Base-by-base conservation (phyloP, 2,329 filamentous ascomycete genomes). In the Eurotiales sp. region DNA sequence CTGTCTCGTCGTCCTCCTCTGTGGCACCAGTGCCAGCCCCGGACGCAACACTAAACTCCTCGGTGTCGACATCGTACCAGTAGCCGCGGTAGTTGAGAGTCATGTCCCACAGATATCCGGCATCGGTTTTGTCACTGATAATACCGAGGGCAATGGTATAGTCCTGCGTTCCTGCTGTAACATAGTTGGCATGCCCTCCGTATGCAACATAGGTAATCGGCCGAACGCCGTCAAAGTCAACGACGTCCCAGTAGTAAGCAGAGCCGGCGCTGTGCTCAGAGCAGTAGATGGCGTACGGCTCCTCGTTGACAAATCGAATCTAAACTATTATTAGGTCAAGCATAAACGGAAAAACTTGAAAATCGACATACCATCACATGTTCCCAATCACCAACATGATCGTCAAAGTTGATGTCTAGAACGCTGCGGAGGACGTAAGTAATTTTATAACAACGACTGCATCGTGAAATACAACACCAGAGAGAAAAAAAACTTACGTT, bases 111-210 rank as follows among this genome's bases (percentile, higher is more conserved):
- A 50, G 32, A 11, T 42, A 39, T 12, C 47, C 47, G 3, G n/a
- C 14, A 29, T 50, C 47, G 1, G 47, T 50, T 15, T 17, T 25
- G 30, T 50, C 47, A 21, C 19, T 25, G 22, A 50, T 27, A 4
- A 50, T 3, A 12, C 47, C 47, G 4, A 50, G 32, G 14, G 47
- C 39, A 17, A 50, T 43, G 22, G 39, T 44, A 21, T 50, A 50
- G 11, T 50, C 39, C 29, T 50, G 47, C 15, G 25, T 36, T 21
- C 47, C 47, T 5, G 47, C 39, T 8, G 47, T 50, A 11, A 44
- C 47, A 29, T 50, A 50, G 30, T 50, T 50, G 19, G 47, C 47
- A n/a, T 50, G 47, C 3, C 39, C 41, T 2, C 47, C 47, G 29
- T 43, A 42, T 6, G 23, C 47, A 8, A 44, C n/a, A 29, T 50